Conservation (phyloP, 371 early-diverging fungal species). For the Mucor mucedo region DNA sequence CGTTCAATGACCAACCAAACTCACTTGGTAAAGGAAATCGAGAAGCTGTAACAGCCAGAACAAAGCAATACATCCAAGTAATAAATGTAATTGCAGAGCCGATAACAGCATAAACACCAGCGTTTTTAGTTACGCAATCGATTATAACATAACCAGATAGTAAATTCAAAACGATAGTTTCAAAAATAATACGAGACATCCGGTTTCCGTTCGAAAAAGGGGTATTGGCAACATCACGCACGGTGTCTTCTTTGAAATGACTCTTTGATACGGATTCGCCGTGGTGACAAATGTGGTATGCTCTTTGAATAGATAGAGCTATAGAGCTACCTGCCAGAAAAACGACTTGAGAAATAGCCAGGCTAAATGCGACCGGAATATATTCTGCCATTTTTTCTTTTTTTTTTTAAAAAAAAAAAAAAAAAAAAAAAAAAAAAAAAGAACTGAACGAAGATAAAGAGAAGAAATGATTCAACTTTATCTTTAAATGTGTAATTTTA, state of each 20-base stretch:
- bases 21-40: conserved; percentile 20
- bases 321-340: background rate
- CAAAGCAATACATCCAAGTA: conserved; percentile 30
- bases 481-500: too few relatives aligned
- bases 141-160: conserved; percentile 11
- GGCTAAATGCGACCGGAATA: background rate
- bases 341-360: background rate
- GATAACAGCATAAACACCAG: background rate
- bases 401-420: too few relatives aligned
- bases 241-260: conserved; percentile 6
- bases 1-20: conserved; percentile 37
- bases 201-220: conserved; percentile 12
- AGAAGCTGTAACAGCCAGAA: conserved; percentile 20
- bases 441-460: too few relatives aligned
- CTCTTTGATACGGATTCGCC: background rate
- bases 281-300: conserved; percentile 8
- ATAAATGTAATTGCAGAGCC: conserved; percentile 1
- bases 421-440: too few relatives aligned
- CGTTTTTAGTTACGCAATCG: background rate
- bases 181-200: conserved; percentile 10
- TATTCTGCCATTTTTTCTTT: background rate
- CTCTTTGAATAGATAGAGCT: conserved; percentile 22
- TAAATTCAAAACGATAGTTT: conserved; percentile 8
- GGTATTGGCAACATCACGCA: conserved; percentile 6
- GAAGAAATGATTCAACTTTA: too few relatives aligned